Conservation (phyloP, 352 stramenopile species). For the Nothophytophthora sp. region DNA sequence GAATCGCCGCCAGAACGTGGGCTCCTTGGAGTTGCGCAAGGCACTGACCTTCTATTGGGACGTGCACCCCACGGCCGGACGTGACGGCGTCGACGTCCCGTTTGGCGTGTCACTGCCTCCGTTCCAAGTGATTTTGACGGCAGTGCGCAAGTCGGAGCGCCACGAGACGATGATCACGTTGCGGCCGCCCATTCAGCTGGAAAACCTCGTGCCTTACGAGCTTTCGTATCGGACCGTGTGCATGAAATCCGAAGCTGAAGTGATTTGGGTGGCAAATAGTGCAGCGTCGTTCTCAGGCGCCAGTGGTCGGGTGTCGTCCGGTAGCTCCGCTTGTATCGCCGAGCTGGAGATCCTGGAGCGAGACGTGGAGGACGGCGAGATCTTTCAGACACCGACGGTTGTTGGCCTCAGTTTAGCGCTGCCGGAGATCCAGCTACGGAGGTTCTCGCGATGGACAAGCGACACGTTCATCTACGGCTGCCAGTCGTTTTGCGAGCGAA, state of each 20-base stretch:
- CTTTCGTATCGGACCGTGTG: constrained; percentile 75
- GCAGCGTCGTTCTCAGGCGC: constrained; percentile 66
- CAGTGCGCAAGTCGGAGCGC: constrained; percentile 70
- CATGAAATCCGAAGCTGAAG: constrained; percentile 71
- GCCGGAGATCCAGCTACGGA: constrained; percentile 52
- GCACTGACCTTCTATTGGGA: constrained; percentile 84
- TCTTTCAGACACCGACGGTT: constrained; percentile 51
- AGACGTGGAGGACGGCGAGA: constrained; percentile 28
- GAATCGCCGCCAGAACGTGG: constrained; percentile 45
- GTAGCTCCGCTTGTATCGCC: constrained; percentile 53
- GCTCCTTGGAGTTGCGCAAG: constrained; percentile 58
- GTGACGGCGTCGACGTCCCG: constrained; percentile 9
- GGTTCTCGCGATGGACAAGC: constrained; percentile 58
- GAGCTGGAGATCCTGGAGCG: constrained; percentile 74
- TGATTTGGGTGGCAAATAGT: constrained; percentile 66
- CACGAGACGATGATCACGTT: constrained; percentile 76
- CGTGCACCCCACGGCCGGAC: constrained; percentile 37
- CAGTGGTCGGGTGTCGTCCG: constrained; percentile 53
- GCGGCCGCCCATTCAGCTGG: constrained; percentile 63
- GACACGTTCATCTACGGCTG: constrained; percentile 73
- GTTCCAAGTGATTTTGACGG: constrained; percentile 79
- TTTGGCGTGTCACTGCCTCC: constrained; percentile 60
- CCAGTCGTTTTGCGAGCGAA: constrained; percentile 57
- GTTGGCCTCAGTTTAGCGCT: constrained; percentile 77
- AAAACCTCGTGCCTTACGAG: constrained; percentile 79